A percentile compares a stretch with the other conserved stretches of the same genome.
phyloP scores from a whole-genome alignment of 768 basidiomycete species.

The Podaxis sp. region DNA sequence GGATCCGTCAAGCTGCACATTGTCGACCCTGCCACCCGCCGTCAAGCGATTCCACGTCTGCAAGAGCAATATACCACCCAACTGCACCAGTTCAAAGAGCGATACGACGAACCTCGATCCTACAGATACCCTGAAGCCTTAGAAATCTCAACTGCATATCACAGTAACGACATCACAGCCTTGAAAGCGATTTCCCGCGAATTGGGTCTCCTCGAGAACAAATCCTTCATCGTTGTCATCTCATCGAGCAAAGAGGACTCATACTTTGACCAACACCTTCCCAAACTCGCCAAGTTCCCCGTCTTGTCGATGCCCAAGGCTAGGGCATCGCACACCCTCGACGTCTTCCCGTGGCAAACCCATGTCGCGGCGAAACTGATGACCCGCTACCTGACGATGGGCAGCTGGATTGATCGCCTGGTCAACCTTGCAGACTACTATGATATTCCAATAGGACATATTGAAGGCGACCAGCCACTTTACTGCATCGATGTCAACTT shows the following conservation, averaged over 20 bases:
- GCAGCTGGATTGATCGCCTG: slow-evolving; percentile 75
- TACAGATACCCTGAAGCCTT: slow-evolving; percentile 61
- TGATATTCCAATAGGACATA: slow-evolving; percentile 89
- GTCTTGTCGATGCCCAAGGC: slow-evolving; percentile 82
- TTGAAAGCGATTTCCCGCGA: slow-evolving; percentile 87
- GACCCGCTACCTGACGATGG: slow-evolving; percentile 72
- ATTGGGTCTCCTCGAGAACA: slow-evolving; percentile 67
- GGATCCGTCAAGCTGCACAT: slow-evolving; percentile 75
- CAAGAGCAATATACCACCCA: slow-evolving; percentile 67
- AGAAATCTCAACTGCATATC: slow-evolving; percentile 69
- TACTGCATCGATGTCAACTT: slow-evolving; percentile 87
- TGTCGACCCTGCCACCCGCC: slow-evolving; percentile 85
- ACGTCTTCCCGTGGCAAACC: slow-evolving; percentile 86
- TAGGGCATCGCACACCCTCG: slow-evolving; percentile 67
- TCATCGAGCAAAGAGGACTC: slow-evolving; percentile 82
- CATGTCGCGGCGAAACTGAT: slow-evolving; percentile 83
- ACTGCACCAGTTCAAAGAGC: slow-evolving; percentile 43
- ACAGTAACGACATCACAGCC: slow-evolving; percentile 73
- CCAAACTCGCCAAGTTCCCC: slow-evolving; percentile 80
- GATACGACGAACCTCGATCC: slow-evolving; percentile 37
- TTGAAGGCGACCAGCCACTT: slow-evolving; percentile 88
- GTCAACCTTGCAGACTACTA: slow-evolving; percentile 84
- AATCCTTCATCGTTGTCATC: slow-evolving; percentile 72
- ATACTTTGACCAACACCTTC: slow-evolving; percentile 73
- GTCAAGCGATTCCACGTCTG: slow-evolving; percentile 79